A percentile compares a stretch with the other conserved stretches of the same genome.
These are phyloP conservation scores for Acer yangbiense DNA, from an alignment of 345 rosid genomes.

Conservation along the genomic window DNA sequence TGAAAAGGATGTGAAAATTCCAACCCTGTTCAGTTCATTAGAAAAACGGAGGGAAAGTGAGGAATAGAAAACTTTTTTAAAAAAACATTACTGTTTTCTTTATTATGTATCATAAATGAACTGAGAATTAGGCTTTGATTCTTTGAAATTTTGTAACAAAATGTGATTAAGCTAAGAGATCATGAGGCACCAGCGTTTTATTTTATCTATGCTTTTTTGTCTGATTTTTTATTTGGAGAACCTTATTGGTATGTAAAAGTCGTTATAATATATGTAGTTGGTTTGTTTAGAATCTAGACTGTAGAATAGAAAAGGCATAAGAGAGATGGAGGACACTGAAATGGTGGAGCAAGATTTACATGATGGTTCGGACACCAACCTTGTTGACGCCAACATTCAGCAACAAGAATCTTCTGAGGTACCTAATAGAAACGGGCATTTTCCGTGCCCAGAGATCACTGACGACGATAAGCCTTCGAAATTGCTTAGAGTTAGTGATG, in stretches of 20 bases:
- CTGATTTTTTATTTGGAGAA: background rate
- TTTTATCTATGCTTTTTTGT: background rate
- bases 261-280: background rate
- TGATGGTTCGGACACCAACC: conserved; percentile 29
- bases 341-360: conserved; percentile 40
- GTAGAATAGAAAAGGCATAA: conserved; percentile 22
- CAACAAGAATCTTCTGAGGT: conserved; percentile 27
- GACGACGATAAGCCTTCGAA: conserved; percentile 37
- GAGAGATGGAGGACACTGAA: conserved; percentile 54
- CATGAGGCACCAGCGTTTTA: background rate
- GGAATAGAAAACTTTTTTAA: background rate
- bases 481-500: conserved; percentile 46
- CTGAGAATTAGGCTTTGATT: conserved; percentile 23
- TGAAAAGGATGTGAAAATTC: background rate
- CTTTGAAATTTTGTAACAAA: background rate
- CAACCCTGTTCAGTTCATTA: background rate
- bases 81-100: background rate
- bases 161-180: background rate
- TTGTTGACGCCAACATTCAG: conserved; percentile 32
- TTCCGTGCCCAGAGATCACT: conserved; percentile 16
- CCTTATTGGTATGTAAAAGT: background rate
- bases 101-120: background rate
- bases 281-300: background rate
- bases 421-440: conserved; percentile 30
- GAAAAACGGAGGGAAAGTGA: background rate